Conservation (phyloP, 192 early-diverging fungal species). For the Martensiomyces pterosporus region DNA sequence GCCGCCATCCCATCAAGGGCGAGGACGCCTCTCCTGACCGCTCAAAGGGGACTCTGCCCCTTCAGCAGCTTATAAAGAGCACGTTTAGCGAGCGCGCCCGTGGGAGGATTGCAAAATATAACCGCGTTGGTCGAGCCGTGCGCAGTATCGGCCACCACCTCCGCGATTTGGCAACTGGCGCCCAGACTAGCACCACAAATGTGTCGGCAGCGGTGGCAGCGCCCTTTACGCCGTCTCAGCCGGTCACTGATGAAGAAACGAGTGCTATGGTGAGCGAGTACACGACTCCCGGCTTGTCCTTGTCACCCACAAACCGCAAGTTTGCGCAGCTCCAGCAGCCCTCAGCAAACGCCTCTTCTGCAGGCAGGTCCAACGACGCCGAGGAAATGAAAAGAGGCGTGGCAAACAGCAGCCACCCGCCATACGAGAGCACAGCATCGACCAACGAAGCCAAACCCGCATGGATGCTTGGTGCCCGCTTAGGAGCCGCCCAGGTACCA, state of each 20-base stretch:
- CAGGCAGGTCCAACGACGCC: not conserved
- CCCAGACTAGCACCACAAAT: conserved; percentile 13
- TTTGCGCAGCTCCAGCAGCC: not conserved
- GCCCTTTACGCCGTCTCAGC: conserved; percentile 1
- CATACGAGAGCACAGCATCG: too few relatives aligned
- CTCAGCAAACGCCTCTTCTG: not conserved
- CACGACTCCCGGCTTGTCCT: conserved; percentile 15
- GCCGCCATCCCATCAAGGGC: too few relatives aligned
- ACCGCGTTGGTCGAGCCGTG: conserved; percentile 24
- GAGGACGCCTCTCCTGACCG: too few relatives aligned
- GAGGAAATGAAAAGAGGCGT: too few relatives aligned
- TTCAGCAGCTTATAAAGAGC: too few relatives aligned
- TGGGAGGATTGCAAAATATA: conserved; percentile 7
- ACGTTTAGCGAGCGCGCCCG: too few relatives aligned
- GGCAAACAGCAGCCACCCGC: too few relatives aligned
- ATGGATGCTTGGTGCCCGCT: too few relatives aligned
- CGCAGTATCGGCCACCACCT: conserved; percentile 33
- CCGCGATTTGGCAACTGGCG: conserved; percentile 25
- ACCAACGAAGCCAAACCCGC: too few relatives aligned
- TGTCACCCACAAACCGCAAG: conserved; percentile 17
- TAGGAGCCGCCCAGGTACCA: not conserved
- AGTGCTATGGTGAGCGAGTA: conserved; percentile 14
- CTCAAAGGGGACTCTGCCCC: too few relatives aligned
- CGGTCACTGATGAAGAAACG: conserved; percentile 4
- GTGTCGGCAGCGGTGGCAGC: conserved; percentile 1